Conservation (phyloP, 176 grass and related monocot genomes). For the Ananas comosus region DNA sequence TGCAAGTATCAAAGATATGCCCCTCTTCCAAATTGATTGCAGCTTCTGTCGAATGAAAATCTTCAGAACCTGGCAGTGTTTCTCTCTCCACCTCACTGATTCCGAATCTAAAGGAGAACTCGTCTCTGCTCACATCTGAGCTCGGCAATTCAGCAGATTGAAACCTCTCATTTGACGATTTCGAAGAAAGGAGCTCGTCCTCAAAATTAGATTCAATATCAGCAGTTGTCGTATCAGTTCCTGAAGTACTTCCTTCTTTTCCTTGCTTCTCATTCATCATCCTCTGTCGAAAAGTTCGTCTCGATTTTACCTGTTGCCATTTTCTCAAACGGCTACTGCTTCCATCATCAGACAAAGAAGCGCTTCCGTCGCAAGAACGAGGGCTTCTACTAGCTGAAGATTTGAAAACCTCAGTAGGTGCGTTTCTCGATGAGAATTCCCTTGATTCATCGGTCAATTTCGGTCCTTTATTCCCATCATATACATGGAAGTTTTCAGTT, state of each 20-base stretch:
- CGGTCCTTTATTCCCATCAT: not conserved
- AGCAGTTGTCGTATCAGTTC: conserved; percentile 14
- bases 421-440: not conserved
- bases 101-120: not conserved
- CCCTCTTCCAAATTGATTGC: not conserved
- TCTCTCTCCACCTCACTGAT: not conserved
- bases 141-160: not conserved
- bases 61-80: not conserved
- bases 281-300: conserved; percentile 2
- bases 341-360: conserved; percentile 25
- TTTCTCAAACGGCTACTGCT: not conserved
- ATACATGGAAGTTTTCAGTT: not conserved
- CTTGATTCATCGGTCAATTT: not conserved
- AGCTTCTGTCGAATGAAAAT: conserved; percentile 1
- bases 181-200: not conserved
- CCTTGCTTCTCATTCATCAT: not conserved
- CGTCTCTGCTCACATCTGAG: not conserved
- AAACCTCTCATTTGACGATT: conserved; percentile 6
- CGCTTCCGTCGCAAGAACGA: conserved; percentile 25
- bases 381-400: conserved; percentile 20
- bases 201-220: not conserved
- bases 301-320: conserved; percentile 9
- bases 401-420: not conserved
- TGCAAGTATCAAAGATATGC: not conserved
- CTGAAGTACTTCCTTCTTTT: conserved; percentile 5